Evolutionary conservation across 164 flowering plant genomes (phyloP).

Genomic region (Magnolia officinalis): DNA sequence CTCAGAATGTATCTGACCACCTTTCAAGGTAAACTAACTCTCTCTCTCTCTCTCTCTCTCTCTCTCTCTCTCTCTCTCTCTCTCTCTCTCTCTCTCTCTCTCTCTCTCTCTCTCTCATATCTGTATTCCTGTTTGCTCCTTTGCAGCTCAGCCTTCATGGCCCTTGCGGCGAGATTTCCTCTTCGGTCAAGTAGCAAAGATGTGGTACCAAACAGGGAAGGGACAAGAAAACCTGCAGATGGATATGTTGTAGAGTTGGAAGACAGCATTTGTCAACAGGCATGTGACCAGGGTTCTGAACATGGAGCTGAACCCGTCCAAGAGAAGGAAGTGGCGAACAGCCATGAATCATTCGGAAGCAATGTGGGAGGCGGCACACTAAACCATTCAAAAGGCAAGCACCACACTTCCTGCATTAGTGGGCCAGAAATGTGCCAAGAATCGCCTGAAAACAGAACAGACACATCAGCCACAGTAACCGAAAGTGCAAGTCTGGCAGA

Average conservation of each 20-base stretch:
- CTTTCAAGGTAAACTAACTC: conserved; percentile 53
- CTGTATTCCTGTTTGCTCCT: neutral
- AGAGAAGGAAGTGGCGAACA: conserved; percentile 19
- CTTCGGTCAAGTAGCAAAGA: conserved; percentile 11
- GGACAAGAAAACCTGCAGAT: conserved; percentile 22
- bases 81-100: conserved; percentile 2
- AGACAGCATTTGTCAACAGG: conserved; percentile 17
- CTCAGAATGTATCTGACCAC: conserved; percentile 67
- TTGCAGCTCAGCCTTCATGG: conserved; percentile 61
- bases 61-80: neutral
- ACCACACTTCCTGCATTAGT: neutral
- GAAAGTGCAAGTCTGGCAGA: conserved; percentile 8
- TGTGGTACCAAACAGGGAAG: neutral
- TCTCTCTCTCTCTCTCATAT: neutral
- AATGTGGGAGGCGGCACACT: neutral
- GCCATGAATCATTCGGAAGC: conserved; percentile 23
- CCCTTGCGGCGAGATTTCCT: conserved; percentile 55
- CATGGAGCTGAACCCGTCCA: conserved; percentile 9
- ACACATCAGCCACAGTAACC: conserved; percentile 9
- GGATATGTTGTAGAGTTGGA: conserved; percentile 9
- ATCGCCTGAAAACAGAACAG: conserved; percentile 9
- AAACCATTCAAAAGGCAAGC: conserved; percentile 12
- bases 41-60: neutral
- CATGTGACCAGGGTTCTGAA: conserved; percentile 10
- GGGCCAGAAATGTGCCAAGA: conserved; percentile 3